Percentiles rank a stretch among this genome's conserved stretches.
These are phyloP conservation scores for Dittrichia graveolens DNA, from an alignment of 129 eudicot genomes.

Conservation along the genomic window DNA sequence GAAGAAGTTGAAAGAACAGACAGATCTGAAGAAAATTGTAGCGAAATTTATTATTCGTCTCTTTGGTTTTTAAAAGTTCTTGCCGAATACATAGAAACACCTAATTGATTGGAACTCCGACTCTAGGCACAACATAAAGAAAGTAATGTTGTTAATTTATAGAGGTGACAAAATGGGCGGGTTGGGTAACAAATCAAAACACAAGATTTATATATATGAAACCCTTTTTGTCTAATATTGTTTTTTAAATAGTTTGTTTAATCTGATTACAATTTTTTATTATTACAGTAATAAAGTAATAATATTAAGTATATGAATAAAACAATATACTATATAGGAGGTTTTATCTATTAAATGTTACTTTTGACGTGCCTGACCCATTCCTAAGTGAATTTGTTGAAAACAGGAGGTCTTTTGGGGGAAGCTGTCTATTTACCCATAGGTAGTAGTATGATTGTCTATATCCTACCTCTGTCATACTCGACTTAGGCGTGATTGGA, in stretches of 20 bases:
- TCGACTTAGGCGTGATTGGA: too few species aligned
- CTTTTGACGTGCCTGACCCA: not conserved
- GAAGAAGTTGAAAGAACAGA: not conserved
- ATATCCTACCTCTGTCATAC: too few species aligned
- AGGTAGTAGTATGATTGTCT: too few species aligned
- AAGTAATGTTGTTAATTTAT: not conserved
- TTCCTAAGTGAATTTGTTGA: not conserved
- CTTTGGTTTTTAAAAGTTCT: constrained; percentile 9
- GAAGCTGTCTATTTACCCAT: too few species aligned
- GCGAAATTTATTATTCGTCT: not conserved
- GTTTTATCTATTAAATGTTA: not conserved
- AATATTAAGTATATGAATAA: not conserved
- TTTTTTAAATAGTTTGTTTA: not conserved
- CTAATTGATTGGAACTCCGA: not conserved
- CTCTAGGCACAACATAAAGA: not conserved
- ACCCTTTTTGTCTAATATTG: not conserved
- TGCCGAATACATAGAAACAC: constrained; percentile 11
- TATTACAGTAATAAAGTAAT: not conserved
- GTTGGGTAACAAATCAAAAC: not conserved
- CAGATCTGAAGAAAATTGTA: constrained; percentile 8
- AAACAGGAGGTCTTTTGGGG: too few species aligned
- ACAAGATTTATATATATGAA: not conserved
- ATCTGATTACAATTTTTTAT: not conserved
- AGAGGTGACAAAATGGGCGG: not conserved
- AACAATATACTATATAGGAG: not conserved